Base-by-base conservation (phyloP, 169 alveolate genomes). In the Babesia sp. region DNA sequence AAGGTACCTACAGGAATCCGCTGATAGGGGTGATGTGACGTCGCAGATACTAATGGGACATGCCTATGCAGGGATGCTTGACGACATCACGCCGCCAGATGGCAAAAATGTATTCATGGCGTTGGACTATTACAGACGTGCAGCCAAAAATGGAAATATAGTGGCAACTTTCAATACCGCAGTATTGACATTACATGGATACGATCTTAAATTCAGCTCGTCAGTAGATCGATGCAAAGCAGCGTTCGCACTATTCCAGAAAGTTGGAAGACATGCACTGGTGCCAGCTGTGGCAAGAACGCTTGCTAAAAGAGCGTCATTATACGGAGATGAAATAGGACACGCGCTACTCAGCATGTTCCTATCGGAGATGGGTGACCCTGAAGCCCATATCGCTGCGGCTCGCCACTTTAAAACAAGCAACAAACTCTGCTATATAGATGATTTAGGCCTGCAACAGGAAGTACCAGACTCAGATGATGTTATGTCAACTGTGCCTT, bases 21-120 rank as follows among this genome's bases (percentile, higher is more conserved):
- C 95, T 28, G 94, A 90, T 68, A 64, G 89, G 22, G 96, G 96
- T 9, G 96, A 92, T 37, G 90, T 82, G 12, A 89, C 83, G 26
- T 85, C 96, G 18, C 94, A 90, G 58, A 72, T 92, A 83, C 75
- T 92, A 44, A 75, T 92, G 82, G 96, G 94, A 0, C 96, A 92
- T 72, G 93, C 92, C 34, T 92, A 89, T 59, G 91, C 96, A 1
- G 96, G 96, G 14, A 84, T 91, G 28, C 86, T 89, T 50, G 78
- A 72, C 46, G 96, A 90, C 34, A 85, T 92, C 14, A 80, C 86
- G 22, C 86, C 93, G 34, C 90, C 90, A 1, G 95, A 91, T 39
- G 94, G 93, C 22, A 80, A 86, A 71, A 92, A 92, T 60, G 87
- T 90, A 39, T 89, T 83, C 72, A 75, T 71, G 83, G 90, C 96